A percentile compares a stretch with the other conserved stretches of the same genome.
Conservation (phyloP, 257 asterid genomes). For the Coffea eugenioides region DNA sequence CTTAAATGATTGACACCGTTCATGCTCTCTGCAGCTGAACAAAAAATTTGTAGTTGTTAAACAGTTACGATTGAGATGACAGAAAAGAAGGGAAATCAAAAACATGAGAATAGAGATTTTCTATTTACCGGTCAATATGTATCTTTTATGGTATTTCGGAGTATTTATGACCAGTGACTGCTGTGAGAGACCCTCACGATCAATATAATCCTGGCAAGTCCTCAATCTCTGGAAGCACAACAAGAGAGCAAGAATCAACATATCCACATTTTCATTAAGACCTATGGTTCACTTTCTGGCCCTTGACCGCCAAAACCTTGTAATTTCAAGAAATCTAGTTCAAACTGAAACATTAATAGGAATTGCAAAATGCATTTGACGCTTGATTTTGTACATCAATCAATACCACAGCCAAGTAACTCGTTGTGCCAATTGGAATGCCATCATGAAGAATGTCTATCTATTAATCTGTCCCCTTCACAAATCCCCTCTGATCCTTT, state of each 20-base stretch:
- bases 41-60: neutral
- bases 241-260: slow-evolving; percentile 21
- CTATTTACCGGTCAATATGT: slow-evolving; percentile 74
- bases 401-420: neutral
- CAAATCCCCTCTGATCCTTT: neutral
- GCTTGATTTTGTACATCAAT: neutral
- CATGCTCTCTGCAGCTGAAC: slow-evolving; percentile 74
- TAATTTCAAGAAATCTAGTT: neutral
- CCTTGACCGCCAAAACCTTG: neutral
- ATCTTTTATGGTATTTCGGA: slow-evolving; percentile 80
- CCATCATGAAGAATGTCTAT: neutral
- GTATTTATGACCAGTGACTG: slow-evolving; percentile 82
- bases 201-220: slow-evolving; percentile 80
- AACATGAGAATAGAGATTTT: neutral
- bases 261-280: neutral
- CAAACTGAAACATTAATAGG: neutral
- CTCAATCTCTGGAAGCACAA: slow-evolving; percentile 57
- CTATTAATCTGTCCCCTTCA: neutral
- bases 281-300: neutral
- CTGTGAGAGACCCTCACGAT: slow-evolving; percentile 84
- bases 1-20: slow-evolving; percentile 46
- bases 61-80: neutral
- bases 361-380: neutral
- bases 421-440: neutral
- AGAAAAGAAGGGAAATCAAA: neutral